Conservation (phyloP, 345 rosid species). For the Aurinia saxatilis region DNA sequence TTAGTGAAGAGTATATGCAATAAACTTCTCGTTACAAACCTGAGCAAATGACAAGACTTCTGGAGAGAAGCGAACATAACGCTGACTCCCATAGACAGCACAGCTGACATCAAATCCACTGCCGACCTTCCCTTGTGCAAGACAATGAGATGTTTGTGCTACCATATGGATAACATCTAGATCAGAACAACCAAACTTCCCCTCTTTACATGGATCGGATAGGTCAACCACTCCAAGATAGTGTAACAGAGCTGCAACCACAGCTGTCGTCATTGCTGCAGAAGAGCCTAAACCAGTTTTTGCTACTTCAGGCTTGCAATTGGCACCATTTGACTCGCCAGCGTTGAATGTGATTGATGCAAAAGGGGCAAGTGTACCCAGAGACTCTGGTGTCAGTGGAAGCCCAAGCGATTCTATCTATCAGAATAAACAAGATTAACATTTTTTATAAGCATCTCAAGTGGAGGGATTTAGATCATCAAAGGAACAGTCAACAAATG, state of each 20-base stretch:
- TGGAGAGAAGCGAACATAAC: slow-evolving; percentile 91
- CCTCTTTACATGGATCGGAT: slow-evolving; percentile 37
- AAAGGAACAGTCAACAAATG: background rate
- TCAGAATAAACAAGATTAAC: slow-evolving; percentile 4
- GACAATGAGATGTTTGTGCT: slow-evolving; percentile 92
- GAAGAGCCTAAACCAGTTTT: slow-evolving; percentile 99
- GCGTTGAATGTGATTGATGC: slow-evolving; percentile 76
- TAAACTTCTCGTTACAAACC: slow-evolving; percentile 36
- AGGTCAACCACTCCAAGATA: slow-evolving; percentile 81
- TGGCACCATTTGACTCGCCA: slow-evolving; percentile 49
- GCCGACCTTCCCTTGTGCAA: slow-evolving; percentile 98
- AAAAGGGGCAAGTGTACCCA: slow-evolving; percentile 78
- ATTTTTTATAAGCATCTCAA: slow-evolving; percentile 9
- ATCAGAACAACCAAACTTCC: slow-evolving; percentile 33
- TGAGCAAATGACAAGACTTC: slow-evolving; percentile 78
- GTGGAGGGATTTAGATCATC: background rate
- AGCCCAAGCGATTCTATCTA: slow-evolving; percentile 88
- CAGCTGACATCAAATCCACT: slow-evolving; percentile 99
- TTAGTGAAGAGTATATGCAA: background rate
- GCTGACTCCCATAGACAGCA: slow-evolving; percentile 96
- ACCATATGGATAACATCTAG: slow-evolving; percentile 77
- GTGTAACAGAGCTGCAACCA: slow-evolving; percentile 83
- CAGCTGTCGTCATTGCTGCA: slow-evolving; percentile 98
- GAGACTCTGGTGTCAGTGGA: slow-evolving; percentile 70
- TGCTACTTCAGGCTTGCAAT: slow-evolving; percentile 90